Percentiles rank a stretch among this genome's conserved stretches.
phyloP scores from a whole-genome alignment of 768 basidiomycete genomes.

The Coprinellus aureogranulatus region DNA sequence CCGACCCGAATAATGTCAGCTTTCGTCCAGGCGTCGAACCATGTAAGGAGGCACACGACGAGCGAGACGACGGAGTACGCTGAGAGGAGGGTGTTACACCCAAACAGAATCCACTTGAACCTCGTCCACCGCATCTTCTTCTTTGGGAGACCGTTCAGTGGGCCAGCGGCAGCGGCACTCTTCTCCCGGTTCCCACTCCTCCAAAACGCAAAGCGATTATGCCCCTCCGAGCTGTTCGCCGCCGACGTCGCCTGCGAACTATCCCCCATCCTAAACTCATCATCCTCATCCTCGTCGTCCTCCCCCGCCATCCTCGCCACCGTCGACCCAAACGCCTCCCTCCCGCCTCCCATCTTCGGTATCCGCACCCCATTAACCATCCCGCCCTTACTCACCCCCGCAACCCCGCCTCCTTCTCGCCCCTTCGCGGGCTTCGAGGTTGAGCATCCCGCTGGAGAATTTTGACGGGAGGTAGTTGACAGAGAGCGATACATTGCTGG shows the following conservation, averaged over 20 bases:
- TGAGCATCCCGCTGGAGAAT: slow-evolving; percentile 29
- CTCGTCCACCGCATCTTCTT: slow-evolving; percentile 68
- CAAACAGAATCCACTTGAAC: slow-evolving; percentile 77
- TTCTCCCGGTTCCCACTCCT: neutral
- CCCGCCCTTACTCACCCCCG: slow-evolving; percentile 26
- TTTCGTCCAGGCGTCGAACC: slow-evolving; percentile 70
- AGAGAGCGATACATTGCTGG: slow-evolving; percentile 21
- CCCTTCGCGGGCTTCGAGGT: slow-evolving; percentile 33
- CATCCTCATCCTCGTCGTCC: slow-evolving; percentile 57
- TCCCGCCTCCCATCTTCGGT: slow-evolving; percentile 67
- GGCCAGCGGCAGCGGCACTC: neutral
- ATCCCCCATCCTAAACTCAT: slow-evolving; percentile 36
- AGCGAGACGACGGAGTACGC: slow-evolving; percentile 59
- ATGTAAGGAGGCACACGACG: slow-evolving; percentile 67
- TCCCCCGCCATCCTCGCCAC: slow-evolving; percentile 51
- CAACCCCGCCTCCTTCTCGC: slow-evolving; percentile 28
- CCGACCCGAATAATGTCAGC: slow-evolving; percentile 73
- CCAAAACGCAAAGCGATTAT: neutral
- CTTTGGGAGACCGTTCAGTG: slow-evolving; percentile 28
- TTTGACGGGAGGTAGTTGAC: slow-evolving; percentile 28
- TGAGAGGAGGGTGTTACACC: slow-evolving; percentile 54
- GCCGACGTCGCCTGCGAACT: neutral
- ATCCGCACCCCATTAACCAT: slow-evolving; percentile 19
- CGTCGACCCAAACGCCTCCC: slow-evolving; percentile 59
- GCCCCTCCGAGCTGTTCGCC: too few species aligned